Percentiles rank a stretch among this genome's conserved stretches.
Conservation (phyloP, 2,329 filamentous ascomycete species). For the Trichoderma atrobrunneum region DNA sequence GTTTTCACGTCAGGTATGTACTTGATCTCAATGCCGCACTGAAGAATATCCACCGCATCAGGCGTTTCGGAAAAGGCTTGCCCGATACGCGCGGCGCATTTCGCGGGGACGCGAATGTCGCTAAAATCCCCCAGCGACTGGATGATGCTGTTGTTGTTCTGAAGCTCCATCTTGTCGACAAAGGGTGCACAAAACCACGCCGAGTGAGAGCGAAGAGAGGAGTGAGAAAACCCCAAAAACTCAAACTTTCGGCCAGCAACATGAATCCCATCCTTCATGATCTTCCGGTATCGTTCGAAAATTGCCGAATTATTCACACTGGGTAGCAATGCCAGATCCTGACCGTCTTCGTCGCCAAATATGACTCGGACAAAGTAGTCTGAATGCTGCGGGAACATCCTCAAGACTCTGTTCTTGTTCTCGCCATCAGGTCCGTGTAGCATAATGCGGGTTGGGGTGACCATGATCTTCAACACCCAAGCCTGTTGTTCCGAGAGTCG, state of each 20-base stretch:
- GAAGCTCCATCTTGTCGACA: slow-evolving; percentile 30
- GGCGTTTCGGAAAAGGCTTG: slow-evolving; percentile 75
- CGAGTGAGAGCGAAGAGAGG: slow-evolving; percentile 68
- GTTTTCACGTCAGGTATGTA: slow-evolving; percentile 53
- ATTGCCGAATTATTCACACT: slow-evolving; percentile 47
- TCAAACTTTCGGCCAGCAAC: slow-evolving; percentile 62
- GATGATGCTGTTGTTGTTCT: slow-evolving; percentile 46
- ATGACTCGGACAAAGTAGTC: slow-evolving; percentile 68
- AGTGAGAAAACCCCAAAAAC: slow-evolving; percentile 79
- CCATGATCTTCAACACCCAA: slow-evolving; percentile 52
- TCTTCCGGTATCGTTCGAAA: slow-evolving; percentile 56
- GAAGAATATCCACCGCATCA: slow-evolving; percentile 53
- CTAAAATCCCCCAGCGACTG: slow-evolving; percentile 48
- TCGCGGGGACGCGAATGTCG: slow-evolving; percentile 51
- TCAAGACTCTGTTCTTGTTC: slow-evolving; percentile 66
- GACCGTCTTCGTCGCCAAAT: slow-evolving; percentile 72
- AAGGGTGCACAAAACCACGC: slow-evolving; percentile 62
- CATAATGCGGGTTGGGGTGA: slow-evolving; percentile 59
- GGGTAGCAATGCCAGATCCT: slow-evolving; percentile 58
- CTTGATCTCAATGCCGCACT: slow-evolving; percentile 33
- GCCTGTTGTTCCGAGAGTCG: slow-evolving; percentile 41
- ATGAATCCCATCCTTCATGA: slow-evolving; percentile 58
- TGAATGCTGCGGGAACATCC: slow-evolving; percentile 58
- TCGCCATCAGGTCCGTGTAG: slow-evolving; percentile 63
- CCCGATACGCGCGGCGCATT: slow-evolving; percentile 58